Conservation (phyloP, 495 filamentous ascomycete genomes). For the Annulohypoxylon stygium region DNA sequence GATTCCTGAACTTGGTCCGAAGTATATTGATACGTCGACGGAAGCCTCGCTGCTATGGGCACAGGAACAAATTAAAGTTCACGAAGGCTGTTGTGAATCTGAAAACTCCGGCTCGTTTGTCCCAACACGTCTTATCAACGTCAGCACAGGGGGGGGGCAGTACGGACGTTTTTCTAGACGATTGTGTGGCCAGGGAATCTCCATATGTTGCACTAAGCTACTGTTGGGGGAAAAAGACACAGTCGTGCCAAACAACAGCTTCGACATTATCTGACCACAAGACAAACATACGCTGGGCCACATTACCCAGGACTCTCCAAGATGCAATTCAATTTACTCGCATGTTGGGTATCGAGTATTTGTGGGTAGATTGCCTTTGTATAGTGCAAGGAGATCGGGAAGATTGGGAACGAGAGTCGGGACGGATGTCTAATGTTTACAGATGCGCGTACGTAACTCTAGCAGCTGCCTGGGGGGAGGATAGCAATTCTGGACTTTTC, state of each 20-base stretch:
- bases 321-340: not conserved
- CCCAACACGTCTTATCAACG: slow-evolving; percentile 19
- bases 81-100: not conserved
- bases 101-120: not conserved
- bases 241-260: too few species aligned
- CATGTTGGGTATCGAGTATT: not conserved
- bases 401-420: not conserved
- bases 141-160: not conserved
- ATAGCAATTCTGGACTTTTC: not conserved
- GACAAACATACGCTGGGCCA: not conserved
- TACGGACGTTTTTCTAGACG: too few species aligned
- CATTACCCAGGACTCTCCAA: not conserved
- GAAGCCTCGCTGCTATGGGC: not conserved
- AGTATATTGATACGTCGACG: not conserved
- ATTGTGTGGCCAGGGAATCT: too few species aligned
- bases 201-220: too few species aligned
- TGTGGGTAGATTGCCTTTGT: not conserved
- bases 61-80: not conserved
- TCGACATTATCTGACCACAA: not conserved
- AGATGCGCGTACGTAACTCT: not conserved
- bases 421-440: not conserved
- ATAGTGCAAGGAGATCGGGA: not conserved
- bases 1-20: not conserved
- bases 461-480: not conserved
- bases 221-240: too few species aligned